Evolutionary conservation across 768 basidiomycete genomes (phyloP).

Genomic region (Suillus alpinus): DNA sequence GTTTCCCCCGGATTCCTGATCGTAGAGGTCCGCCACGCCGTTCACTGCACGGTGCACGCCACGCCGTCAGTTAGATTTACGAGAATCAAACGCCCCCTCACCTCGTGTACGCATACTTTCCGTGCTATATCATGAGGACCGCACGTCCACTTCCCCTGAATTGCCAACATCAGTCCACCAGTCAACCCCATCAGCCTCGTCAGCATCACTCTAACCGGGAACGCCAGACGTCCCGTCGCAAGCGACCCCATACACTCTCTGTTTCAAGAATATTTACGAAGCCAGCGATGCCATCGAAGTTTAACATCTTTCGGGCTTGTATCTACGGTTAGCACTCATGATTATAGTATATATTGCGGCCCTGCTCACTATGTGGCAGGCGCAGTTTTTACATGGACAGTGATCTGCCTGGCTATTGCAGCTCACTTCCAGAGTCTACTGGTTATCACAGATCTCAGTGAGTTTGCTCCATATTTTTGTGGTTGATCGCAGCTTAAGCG

Average conservation of each 20-base stretch:
- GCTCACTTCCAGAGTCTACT: constrained; percentile 73
- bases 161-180: constrained; percentile 25
- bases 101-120: constrained; percentile 27
- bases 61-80: constrained; percentile 25
- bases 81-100: constrained; percentile 18
- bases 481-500: background rate
- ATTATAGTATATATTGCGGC: background rate
- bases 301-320: constrained; percentile 65
- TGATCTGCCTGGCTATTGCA: constrained; percentile 78
- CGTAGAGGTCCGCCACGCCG: constrained; percentile 9
- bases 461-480: constrained; percentile 22
- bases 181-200: constrained; percentile 15
- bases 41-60: constrained; percentile 24
- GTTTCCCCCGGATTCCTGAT: constrained; percentile 18
- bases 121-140: constrained; percentile 27
- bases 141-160: constrained; percentile 21
- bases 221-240: constrained; percentile 32
- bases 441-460: constrained; percentile 78
- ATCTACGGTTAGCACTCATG: constrained; percentile 55
- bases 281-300: constrained; percentile 62
- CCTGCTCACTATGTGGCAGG: constrained; percentile 35
- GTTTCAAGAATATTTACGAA: constrained; percentile 29
- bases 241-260: constrained; percentile 31
- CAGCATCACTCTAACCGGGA: constrained; percentile 17
- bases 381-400: constrained; percentile 67